phyloP scores from a whole-genome alignment of 2,329 filamentous ascomycete genomes.

The Fusarium sp. region DNA sequence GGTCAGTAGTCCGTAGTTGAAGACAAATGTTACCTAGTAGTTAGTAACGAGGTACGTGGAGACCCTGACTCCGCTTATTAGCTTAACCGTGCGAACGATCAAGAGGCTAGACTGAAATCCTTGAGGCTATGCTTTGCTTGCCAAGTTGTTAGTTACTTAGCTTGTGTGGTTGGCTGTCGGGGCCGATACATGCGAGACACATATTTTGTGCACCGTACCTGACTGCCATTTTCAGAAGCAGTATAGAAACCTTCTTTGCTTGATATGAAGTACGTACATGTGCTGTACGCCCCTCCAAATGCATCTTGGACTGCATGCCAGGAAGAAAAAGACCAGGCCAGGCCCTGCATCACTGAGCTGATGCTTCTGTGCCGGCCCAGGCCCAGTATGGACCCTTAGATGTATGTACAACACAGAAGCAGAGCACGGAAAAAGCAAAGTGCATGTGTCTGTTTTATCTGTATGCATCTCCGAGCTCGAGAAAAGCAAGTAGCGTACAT shows the following conservation, averaged over 20 bases:
- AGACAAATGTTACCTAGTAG: neutral
- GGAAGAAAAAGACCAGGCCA: slow-evolving; percentile 24
- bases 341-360: slow-evolving; percentile 18
- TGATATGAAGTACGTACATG: neutral
- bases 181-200: neutral
- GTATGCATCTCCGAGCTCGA: neutral
- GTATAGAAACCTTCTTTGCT: slow-evolving; percentile 5
- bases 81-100: neutral
- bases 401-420: neutral
- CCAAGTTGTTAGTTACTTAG: neutral
- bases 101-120: neutral
- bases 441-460: neutral
- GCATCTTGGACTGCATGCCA: slow-evolving; percentile 1
- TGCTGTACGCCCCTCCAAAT: slow-evolving; percentile 4
- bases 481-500: neutral
- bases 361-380: slow-evolving; percentile 29
- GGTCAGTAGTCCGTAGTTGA: slow-evolving; percentile 10
- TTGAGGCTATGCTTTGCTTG: neutral
- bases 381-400: neutral
- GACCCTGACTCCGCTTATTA: neutral
- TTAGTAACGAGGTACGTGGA: neutral
- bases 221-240: slow-evolving; percentile 6
- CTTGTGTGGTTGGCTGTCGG: neutral
- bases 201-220: neutral
- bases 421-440: slow-evolving; percentile 3